Evolutionary conservation across 2,329 filamentous ascomycete species (phyloP).

Genomic region (Calonectria honghensis): DNA sequence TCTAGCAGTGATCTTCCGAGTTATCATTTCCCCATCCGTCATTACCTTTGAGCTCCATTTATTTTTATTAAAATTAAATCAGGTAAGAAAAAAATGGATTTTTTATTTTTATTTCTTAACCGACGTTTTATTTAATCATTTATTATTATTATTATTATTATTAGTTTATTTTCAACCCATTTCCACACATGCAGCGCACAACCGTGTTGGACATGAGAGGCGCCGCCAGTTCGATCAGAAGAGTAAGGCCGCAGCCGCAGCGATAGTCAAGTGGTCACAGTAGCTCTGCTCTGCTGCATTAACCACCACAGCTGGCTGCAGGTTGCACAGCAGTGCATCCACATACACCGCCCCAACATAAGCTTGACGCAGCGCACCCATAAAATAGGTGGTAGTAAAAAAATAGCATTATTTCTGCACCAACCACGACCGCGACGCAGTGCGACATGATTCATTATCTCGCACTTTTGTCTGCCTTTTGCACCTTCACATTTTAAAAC

Average conservation of each 20-base stretch:
- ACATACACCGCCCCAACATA: slow-evolving; percentile 19
- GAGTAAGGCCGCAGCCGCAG: slow-evolving; percentile 6
- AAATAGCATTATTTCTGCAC: background rate
- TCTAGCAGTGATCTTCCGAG: slow-evolving; percentile 24
- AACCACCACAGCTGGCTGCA: slow-evolving; percentile 4
- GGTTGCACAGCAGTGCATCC: slow-evolving; percentile 19
- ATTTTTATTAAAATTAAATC: slow-evolving; percentile 17
- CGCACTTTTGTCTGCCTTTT: background rate
- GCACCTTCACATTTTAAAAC: background rate
- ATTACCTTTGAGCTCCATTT: slow-evolving; percentile 3
- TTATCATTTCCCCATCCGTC: slow-evolving; percentile 27
- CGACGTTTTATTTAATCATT: slow-evolving; percentile 28
- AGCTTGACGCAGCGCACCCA: background rate
- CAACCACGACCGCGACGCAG: background rate
- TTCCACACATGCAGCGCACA: slow-evolving; percentile 6
- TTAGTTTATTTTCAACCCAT: background rate
- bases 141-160: background rate
- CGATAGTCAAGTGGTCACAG: background rate
- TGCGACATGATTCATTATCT: slow-evolving; percentile 5
- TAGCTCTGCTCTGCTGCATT: slow-evolving; percentile 13
- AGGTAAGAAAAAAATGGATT: background rate
- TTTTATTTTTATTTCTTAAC: slow-evolving; percentile 19
- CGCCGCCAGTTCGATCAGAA: slow-evolving; percentile 1
- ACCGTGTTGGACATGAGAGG: background rate
- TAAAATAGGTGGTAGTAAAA: background rate